Evolutionary conservation across 2,329 filamentous ascomycete species (phyloP).

Genomic region (Exophiala mesophila): DNA sequence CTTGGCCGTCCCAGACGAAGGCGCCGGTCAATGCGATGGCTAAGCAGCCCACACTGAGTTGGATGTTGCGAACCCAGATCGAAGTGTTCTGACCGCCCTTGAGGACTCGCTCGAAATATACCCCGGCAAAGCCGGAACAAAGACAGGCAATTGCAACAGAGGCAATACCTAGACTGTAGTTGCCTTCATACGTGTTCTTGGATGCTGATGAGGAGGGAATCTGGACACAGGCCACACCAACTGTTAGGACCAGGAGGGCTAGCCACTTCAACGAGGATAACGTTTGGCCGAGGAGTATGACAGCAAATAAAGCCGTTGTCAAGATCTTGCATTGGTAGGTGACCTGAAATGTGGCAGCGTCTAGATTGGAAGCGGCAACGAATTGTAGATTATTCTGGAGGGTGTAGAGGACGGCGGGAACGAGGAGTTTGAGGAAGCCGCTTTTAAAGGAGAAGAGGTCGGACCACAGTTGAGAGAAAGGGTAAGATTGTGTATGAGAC

Average conservation of each 20-base stretch:
- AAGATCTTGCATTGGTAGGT: constrained; percentile 93
- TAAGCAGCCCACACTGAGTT: constrained; percentile 87
- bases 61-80: constrained; percentile 90
- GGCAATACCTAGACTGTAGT: constrained; percentile 46
- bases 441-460: constrained; percentile 83
- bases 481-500: constrained; percentile 49
- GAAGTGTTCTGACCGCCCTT: constrained; percentile 74
- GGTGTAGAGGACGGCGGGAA: constrained; percentile 83
- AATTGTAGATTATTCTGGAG: constrained; percentile 89
- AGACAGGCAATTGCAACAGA: constrained; percentile 73
- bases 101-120: constrained; percentile 68
- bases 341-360: constrained; percentile 88
- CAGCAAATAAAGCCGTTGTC: constrained; percentile 81
- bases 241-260: constrained; percentile 70
- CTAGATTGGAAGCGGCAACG: constrained; percentile 81
- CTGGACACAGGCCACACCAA: constrained; percentile 80
- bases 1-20: constrained; percentile 75
- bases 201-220: constrained; percentile 60
- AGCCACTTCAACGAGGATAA: constrained; percentile 72
- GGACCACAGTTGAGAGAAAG: constrained; percentile 73
- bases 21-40: constrained; percentile 84
- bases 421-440: constrained; percentile 72
- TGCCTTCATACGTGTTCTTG: constrained; percentile 50
- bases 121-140: constrained; percentile 77
- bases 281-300: constrained; percentile 66